Percentiles rank a stretch among this genome's conserved stretches.
phyloP scores from a whole-genome alignment of 352 stramenopile genomes.

The Phytopythium montanum region DNA sequence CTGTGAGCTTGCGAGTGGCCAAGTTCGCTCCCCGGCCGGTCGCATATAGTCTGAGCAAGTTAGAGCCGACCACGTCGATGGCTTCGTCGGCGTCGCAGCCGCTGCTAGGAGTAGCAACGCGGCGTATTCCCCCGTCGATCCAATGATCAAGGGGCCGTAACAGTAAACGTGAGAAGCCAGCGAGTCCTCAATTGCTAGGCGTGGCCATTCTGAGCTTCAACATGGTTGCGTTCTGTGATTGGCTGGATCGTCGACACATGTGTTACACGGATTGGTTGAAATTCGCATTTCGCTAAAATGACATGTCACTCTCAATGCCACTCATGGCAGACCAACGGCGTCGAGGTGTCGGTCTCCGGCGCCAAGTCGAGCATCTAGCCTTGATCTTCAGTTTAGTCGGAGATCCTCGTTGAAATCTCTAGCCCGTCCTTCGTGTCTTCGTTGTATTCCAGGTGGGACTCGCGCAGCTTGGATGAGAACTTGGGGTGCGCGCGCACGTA shows the following conservation, averaged over 20 bases:
- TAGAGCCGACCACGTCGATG: conserved; percentile 14
- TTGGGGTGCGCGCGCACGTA: conserved; percentile 26
- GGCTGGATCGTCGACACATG: too few species aligned
- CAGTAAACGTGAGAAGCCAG: too few species aligned
- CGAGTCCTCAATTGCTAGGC: too few species aligned
- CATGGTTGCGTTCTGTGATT: too few species aligned
- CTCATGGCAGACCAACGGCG: too few species aligned
- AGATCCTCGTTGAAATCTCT: conserved; percentile 30
- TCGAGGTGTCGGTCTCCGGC: too few species aligned
- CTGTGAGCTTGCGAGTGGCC: conserved; percentile 20
- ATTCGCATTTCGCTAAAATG: too few species aligned
- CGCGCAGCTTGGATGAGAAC: conserved; percentile 30
- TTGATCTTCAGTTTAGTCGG: too few species aligned
- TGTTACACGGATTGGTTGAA: too few species aligned
- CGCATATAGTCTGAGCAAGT: conserved; percentile 47
- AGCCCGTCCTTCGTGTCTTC: conserved; percentile 27
- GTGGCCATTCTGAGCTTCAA: too few species aligned
- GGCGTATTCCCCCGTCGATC: not conserved
- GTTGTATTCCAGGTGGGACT: conserved; percentile 36
- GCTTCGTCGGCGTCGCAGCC: conserved; percentile 1
- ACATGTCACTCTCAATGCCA: too few species aligned
- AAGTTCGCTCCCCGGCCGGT: conserved; percentile 28
- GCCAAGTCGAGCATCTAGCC: not conserved
- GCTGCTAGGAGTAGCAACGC: not conserved
- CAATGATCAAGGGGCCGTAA: too few species aligned